Evolutionary conservation across 257 asterid genomes (phyloP), one percentile per base, ranked within the genome.

Genomic region (Galeopsis tetrahit): DNA sequence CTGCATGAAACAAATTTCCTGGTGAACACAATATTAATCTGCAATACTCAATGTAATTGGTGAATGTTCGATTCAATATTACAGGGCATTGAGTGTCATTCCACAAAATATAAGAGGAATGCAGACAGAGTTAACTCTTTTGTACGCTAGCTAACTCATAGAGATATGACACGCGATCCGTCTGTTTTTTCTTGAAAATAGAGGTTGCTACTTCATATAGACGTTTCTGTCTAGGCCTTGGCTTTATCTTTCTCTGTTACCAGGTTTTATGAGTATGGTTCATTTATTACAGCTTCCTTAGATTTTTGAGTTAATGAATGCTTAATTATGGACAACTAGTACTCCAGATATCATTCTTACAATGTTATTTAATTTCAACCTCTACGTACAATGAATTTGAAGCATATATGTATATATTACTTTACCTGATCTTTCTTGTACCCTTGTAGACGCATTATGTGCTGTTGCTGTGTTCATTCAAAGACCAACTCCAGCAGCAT

Each of bases 401-500:
- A 21, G 28, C 28, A 21, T 21, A 21, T 21, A 21, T 21, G 28
- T 21, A 21, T 21, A 21, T 21, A 21, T 21, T 21, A 21, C 28
- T 21, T 21, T 21, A 21, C 28, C 28, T 21, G 0, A 21, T 21
- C 28, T 21, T 21, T 21, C 28, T 21, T 21, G 28, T 21, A 21
- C 28, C 28, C 28, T 21, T 38, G 48, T 42, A 42, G 48, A 42
- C 48, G 3, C 13, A 42, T 42, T 42, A 42, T 7, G 11, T 42
- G 48, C 9, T 42, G 48, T 74, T 88, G 79, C 92, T 86, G 49
- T 86, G 87, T 84, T 84, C 90, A 15, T 88, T 88, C 65, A 88
- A 88, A 77, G 92, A 86, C 57, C 89, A 88, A 70, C 84, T 86
- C 59, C 90, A 88, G 73, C 95, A 88, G 76, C 92, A 88, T 68